These are phyloP conservation scores for Yamadazyma epiphylla DNA, from an alignment of 1,139 yeast species.

Conservation along the genomic window DNA sequence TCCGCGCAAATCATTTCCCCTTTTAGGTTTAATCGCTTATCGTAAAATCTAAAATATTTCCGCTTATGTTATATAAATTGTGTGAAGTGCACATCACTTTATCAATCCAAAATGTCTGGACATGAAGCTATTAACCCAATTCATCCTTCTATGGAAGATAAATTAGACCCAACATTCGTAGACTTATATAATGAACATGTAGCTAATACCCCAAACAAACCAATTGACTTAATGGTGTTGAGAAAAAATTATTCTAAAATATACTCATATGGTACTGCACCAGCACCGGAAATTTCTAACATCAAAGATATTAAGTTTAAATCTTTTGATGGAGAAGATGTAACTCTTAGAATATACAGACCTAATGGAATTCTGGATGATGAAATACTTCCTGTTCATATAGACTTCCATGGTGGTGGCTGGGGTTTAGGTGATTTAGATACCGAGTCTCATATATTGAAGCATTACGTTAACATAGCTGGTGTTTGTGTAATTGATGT, in stretches of 20 bases:
- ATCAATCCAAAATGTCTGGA: background rate
- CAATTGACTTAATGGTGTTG: constrained; percentile 15
- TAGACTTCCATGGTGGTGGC: constrained; percentile 50
- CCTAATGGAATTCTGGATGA: constrained; percentile 32
- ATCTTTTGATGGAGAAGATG: constrained; percentile 26
- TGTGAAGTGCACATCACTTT: too few relatives aligned
- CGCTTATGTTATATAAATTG: too few relatives aligned
- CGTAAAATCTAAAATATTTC: too few relatives aligned
- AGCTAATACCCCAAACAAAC: constrained; percentile 25
- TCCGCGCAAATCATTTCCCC: too few relatives aligned
- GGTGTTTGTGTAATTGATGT: constrained; percentile 34
- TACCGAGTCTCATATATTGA: constrained; percentile 43
- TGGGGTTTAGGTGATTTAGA: constrained; percentile 46
- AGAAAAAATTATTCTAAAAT: constrained; percentile 41
- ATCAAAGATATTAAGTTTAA: constrained; percentile 30
- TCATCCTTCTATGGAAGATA: constrained; percentile 17
- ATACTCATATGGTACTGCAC: constrained; percentile 34
- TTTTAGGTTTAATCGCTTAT: too few relatives aligned
- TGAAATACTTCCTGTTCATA: constrained; percentile 39
- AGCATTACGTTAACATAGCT: constrained; percentile 36
- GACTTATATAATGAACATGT: constrained; percentile 29
- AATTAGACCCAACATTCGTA: constrained; percentile 28
- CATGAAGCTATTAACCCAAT: constrained; percentile 22
- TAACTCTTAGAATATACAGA: constrained; percentile 34
- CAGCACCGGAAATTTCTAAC: constrained; percentile 21